phyloP scores from a whole-genome alignment of 2,329 filamentous ascomycete genomes.

The Trichoderma simmonsii region DNA sequence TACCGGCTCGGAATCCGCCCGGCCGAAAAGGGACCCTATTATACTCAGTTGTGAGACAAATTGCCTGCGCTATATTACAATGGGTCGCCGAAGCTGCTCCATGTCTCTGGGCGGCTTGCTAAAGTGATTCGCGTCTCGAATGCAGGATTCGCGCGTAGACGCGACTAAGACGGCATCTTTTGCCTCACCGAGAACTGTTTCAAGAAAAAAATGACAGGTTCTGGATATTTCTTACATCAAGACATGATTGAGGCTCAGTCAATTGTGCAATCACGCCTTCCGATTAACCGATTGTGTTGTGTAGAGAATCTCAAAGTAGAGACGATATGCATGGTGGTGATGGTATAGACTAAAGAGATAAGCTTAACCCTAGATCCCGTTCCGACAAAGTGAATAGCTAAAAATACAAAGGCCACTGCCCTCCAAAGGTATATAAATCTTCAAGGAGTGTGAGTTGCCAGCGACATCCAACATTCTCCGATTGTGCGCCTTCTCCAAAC shows the following conservation, averaged over 20 bases:
- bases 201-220: no score
- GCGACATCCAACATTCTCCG: not conserved
- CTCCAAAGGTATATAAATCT: not conserved
- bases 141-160: not conserved
- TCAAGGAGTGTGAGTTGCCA: not conserved
- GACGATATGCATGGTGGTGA: not conserved
- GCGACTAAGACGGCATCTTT: not conserved
- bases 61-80: not conserved
- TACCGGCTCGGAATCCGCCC: not conserved
- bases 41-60: not conserved
- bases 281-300: no score
- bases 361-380: not conserved
- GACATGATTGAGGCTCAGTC: not conserved
- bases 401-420: not conserved
- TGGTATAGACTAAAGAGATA: not conserved
- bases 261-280: not conserved
- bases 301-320: not conserved
- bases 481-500: not conserved
- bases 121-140: slow-evolving; percentile 3
- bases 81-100: not conserved
- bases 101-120: not conserved
- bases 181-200: not conserved
- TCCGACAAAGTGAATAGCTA: not conserved
- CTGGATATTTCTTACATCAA: not conserved
- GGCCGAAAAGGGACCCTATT: not conserved